Conservation (phyloP, 805 yeast genomes). For the Saccharomycopsis capsularis region DNA sequence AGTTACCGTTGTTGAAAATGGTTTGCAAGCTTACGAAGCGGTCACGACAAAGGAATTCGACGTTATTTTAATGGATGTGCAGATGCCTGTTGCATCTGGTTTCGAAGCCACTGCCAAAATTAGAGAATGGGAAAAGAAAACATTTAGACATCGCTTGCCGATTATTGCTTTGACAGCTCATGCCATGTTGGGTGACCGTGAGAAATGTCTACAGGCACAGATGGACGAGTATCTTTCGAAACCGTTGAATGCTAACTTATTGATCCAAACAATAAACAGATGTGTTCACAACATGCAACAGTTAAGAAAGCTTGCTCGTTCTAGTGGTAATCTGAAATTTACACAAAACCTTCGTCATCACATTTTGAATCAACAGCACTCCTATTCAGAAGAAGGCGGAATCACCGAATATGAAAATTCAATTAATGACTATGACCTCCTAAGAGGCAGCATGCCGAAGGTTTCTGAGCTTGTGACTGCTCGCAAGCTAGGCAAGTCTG, state of each 20-base stretch:
- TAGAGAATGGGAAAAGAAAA: conserved; percentile 80
- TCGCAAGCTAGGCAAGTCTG: conserved; percentile 15
- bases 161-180: conserved; percentile 88
- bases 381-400: neutral
- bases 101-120: conserved; percentile 85
- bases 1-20: conserved; percentile 82
- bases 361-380: conserved; percentile 12
- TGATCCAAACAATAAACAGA: conserved; percentile 79
- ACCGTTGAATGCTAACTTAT: conserved; percentile 75
- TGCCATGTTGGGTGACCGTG: conserved; percentile 91
- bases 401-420: neutral
- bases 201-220: conserved; percentile 76
- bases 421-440: neutral
- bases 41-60: conserved; percentile 62
- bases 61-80: conserved; percentile 87
- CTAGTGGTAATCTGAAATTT: conserved; percentile 11
- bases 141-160: conserved; percentile 74
- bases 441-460: conserved; percentile 12
- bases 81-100: conserved; percentile 95
- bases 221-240: conserved; percentile 90
- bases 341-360: conserved; percentile 14
- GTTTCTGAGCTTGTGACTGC: conserved; percentile 20
- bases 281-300: conserved; percentile 54
- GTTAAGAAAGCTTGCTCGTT: conserved; percentile 14
- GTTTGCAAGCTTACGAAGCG: conserved; percentile 74